Evolutionary conservation across 192 early-diverging fungal genomes (phyloP).

Genomic region (Coemansia brasiliensis): DNA sequence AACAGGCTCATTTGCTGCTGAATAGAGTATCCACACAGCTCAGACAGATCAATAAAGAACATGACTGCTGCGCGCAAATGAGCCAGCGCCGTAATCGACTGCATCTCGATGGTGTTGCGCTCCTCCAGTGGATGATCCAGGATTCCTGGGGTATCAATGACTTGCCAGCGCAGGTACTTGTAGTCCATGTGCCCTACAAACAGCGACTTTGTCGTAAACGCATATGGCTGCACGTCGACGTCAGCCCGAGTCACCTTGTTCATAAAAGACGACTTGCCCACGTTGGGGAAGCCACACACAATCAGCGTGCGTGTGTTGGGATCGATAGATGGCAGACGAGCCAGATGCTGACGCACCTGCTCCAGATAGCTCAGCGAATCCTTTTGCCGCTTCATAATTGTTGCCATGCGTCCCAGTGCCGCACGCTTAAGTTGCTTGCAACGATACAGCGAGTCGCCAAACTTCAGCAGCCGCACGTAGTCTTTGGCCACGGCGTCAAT

Average conservation of each 20-base stretch:
- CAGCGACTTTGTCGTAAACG: constrained; percentile 99
- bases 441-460: constrained; percentile 98
- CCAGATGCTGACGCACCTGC: constrained; percentile 99
- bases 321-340: constrained; percentile 97
- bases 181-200: constrained; percentile 99
- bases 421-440: constrained; percentile 99
- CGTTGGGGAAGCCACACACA: constrained; percentile 99
- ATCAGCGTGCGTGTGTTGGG: constrained; percentile 99
- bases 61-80: constrained; percentile 94
- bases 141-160: constrained; percentile 99
- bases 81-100: constrained; percentile 98
- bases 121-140: constrained; percentile 99
- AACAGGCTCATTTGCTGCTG: constrained; percentile 86
- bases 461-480: constrained; percentile 95
- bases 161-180: constrained; percentile 99
- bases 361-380: constrained; percentile 96
- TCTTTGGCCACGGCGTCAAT: constrained; percentile 98
- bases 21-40: constrained; percentile 98
- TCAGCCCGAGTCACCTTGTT: constrained; percentile 99
- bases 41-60: constrained; percentile 98
- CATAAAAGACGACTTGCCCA: constrained; percentile 97
- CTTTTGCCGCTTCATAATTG: constrained; percentile 99
- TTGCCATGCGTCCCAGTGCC: constrained; percentile 99
- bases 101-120: constrained; percentile 99
- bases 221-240: constrained; percentile 99